Percentiles rank a stretch among this genome's conserved stretches.
Conservation (phyloP, 208 protist species). For the Crithidia thermophila region DNA sequence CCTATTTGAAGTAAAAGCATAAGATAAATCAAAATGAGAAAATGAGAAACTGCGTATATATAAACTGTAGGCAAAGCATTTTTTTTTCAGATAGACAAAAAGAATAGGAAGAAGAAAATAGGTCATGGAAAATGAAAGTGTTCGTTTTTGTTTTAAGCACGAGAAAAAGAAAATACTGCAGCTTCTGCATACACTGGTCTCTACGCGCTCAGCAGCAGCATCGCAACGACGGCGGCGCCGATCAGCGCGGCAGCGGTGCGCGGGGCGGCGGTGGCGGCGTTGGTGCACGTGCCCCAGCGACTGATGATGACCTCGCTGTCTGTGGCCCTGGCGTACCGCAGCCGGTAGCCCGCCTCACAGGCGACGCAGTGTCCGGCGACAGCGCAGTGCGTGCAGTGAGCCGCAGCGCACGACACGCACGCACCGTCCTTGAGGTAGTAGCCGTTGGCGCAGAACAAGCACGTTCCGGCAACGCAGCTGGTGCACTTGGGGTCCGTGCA, state of each 20-base stretch:
- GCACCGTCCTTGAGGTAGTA: slow-evolving; percentile 18
- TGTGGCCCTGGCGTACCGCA: neutral
- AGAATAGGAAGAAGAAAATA: too few species aligned
- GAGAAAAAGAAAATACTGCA: too few species aligned
- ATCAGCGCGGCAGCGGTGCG: neutral
- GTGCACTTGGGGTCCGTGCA: slow-evolving; percentile 11
- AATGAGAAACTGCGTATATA: too few species aligned
- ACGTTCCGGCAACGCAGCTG: slow-evolving; percentile 7
- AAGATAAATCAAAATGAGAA: too few species aligned
- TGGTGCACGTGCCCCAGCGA: slow-evolving; percentile 3
- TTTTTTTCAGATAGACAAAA: too few species aligned
- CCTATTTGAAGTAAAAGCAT: too few species aligned
- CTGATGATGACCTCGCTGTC: slow-evolving; percentile 1
- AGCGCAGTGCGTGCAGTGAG: slow-evolving; percentile 11
- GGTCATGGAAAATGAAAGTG: too few species aligned
- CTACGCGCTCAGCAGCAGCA: too few species aligned
- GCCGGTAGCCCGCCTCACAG: slow-evolving; percentile 2
- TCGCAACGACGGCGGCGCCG: neutral
- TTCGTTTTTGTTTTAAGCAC: too few species aligned
- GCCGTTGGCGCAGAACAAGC: neutral
- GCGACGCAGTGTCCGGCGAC: slow-evolving; percentile 1
- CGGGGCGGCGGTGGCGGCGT: neutral
- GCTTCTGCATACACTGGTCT: too few species aligned
- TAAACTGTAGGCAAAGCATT: too few species aligned
- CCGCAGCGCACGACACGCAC: slow-evolving; percentile 8